Evolutionary conservation across 805 yeast species (phyloP).

Genomic region (Wickerhamomyces chambardii): DNA sequence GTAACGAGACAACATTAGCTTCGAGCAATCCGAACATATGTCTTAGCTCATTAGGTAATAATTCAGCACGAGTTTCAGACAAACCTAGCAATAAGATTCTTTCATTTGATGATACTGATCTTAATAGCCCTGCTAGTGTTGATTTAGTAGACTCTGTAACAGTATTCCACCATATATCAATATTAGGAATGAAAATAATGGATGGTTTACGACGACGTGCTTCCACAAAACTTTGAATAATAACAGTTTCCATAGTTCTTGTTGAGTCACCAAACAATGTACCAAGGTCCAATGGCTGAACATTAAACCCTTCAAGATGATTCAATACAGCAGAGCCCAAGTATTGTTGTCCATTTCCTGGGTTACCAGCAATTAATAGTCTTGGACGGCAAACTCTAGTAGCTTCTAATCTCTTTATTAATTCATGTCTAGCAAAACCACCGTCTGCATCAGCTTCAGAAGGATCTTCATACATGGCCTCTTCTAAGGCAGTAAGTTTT

Average conservation of each 20-base stretch:
- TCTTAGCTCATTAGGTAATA: constrained; percentile 37
- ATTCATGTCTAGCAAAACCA: constrained; percentile 62
- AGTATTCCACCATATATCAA: constrained; percentile 67
- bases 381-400: constrained; percentile 79
- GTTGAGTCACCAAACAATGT: constrained; percentile 70
- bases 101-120: constrained; percentile 64
- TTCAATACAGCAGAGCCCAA: constrained; percentile 75
- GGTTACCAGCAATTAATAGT: constrained; percentile 58
- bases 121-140: constrained; percentile 60
- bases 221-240: constrained; percentile 79
- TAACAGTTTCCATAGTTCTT: constrained; percentile 71
- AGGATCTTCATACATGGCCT: constrained; percentile 55
- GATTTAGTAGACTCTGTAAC: constrained; percentile 63
- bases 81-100: constrained; percentile 67
- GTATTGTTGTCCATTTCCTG: constrained; percentile 85
- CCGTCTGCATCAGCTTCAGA: constrained; percentile 48
- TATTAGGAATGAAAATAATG: constrained; percentile 72
- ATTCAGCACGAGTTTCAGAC: constrained; percentile 37
- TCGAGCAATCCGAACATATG: constrained; percentile 49
- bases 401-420: constrained; percentile 36
- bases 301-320: constrained; percentile 80
- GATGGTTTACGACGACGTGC: constrained; percentile 88
- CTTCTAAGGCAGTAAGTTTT: constrained; percentile 52
- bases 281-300: constrained; percentile 79
- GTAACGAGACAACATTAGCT: constrained; percentile 36